Base-by-base conservation (phyloP, 148 eudicot species). In the Amaranthus hypochondriacus region DNA sequence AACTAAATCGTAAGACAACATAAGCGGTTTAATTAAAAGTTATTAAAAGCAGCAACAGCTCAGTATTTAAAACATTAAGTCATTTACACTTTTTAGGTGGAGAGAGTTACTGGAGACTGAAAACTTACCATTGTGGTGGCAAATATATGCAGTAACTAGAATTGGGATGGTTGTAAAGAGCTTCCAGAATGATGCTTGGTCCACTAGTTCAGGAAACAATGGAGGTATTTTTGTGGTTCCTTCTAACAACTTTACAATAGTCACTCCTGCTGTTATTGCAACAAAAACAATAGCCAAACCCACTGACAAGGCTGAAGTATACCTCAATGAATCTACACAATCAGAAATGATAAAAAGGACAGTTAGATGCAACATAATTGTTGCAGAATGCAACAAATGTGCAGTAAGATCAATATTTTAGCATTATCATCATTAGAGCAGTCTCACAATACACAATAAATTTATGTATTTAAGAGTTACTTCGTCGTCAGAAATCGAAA, bases 271-370 rank as follows among this genome's bases (percentile, higher is more conserved):
- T 15, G 84, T 90, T 63, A 92, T 87, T 64, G 86, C 91, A 72
- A 92, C 89, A 77, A 92, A 92, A 21, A 90, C 96, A 74, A 90
- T 75, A 47, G 96, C 97, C 85, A 92, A 81, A 73, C 77, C 97
- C 55, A 92, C 91, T 8, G 97, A 92, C 73, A 92, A 80, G 49
- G 97, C 96, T 74, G 97, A 92, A 55, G 97, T 88, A 78, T 88
- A 92, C 80, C 92, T 80, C 76, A 92, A 77, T 13, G 97, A 92
- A 88, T 92, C 97, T 90, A 84, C 62, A 75, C 59, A 58, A 15
- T 4, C 4, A 64, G 6, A 62, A 48, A 62, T 56, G 9, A 48
- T 62, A 56, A 42, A 68, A 60, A 76, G 53, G 54, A 46, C 9
- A 62, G 66, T 15, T 53, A 56, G 56, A 49, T 73, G 62, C 49